Evolutionary conservation across 2,329 filamentous ascomycete genomes (phyloP).

Genomic region (Ophiocordyceps camponoti-leonardi): DNA sequence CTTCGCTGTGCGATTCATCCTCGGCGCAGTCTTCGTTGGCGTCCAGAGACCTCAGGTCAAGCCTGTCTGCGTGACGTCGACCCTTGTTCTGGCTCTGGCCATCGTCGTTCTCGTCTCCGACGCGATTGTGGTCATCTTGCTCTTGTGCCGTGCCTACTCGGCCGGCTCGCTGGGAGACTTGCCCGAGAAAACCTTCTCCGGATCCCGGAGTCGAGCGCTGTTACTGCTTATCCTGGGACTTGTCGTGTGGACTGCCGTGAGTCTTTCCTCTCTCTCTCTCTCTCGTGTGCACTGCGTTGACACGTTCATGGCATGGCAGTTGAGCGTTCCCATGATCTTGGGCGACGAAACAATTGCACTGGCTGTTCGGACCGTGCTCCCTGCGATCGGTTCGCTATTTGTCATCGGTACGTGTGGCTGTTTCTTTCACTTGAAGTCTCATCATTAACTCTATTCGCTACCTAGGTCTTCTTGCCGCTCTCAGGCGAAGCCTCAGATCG

Average conservation of each 20-base stretch:
- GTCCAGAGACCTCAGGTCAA: conserved; percentile 34
- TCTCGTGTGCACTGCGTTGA: no score
- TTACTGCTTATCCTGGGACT: conserved; percentile 24
- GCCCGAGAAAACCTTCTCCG: conserved; percentile 9
- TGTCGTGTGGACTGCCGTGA: conserved; percentile 35
- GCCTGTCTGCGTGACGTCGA: conserved; percentile 32
- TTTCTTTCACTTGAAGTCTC: neutral
- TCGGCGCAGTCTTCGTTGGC: conserved; percentile 37
- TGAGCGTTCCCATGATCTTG: conserved; percentile 32
- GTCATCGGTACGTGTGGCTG: conserved; percentile 23
- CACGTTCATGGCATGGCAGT: no score
- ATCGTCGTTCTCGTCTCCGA: conserved; percentile 27
- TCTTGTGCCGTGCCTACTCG: conserved; percentile 24
- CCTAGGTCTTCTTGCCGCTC: neutral
- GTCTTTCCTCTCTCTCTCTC: conserved; percentile 14
- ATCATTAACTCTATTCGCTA: neutral
- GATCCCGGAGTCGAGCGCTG: conserved; percentile 20
- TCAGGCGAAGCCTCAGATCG: neutral
- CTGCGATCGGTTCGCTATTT: conserved; percentile 30
- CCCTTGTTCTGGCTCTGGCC: conserved; percentile 25
- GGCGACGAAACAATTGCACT: conserved; percentile 25
- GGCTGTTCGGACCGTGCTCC: conserved; percentile 29
- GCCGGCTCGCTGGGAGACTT: conserved; percentile 15
- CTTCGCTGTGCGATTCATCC: conserved; percentile 28
- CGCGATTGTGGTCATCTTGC: conserved; percentile 22